Conservation (phyloP, 2,329 filamentous ascomycete genomes). For the Colletotrichum navitas region DNA sequence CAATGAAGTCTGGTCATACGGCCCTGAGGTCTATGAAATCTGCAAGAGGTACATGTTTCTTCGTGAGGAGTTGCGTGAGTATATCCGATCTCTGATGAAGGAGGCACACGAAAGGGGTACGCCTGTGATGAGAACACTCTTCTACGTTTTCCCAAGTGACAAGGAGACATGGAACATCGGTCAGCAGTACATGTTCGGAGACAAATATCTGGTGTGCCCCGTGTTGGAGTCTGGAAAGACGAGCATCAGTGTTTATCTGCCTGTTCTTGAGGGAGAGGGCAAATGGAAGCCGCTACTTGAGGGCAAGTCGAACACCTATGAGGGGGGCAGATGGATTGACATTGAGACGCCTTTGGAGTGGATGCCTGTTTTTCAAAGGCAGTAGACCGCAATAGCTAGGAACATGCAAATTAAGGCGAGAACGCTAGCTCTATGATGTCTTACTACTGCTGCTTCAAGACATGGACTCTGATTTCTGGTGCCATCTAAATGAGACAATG, state of each 20-base stretch:
- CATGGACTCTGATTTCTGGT: neutral
- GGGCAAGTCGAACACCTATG: slow-evolving; percentile 17
- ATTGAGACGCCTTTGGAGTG: slow-evolving; percentile 41
- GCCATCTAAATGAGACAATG: neutral
- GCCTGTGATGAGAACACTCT: slow-evolving; percentile 72
- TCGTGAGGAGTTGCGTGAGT: slow-evolving; percentile 69
- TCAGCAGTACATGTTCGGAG: slow-evolving; percentile 74
- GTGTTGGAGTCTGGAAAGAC: slow-evolving; percentile 63
- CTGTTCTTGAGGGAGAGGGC: slow-evolving; percentile 45
- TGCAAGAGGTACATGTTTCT: slow-evolving; percentile 70
- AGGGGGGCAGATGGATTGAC: slow-evolving; percentile 38
- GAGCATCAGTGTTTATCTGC: slow-evolving; percentile 65
- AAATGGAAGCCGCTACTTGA: slow-evolving; percentile 38
- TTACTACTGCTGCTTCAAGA: neutral
- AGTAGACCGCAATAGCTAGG: neutral
- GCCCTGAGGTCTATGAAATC: slow-evolving; percentile 69
- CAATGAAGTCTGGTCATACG: slow-evolving; percentile 77
- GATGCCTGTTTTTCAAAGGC: slow-evolving; percentile 42
- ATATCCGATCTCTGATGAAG: slow-evolving; percentile 69
- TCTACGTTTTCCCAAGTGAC: slow-evolving; percentile 74
- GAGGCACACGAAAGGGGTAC: slow-evolving; percentile 70
- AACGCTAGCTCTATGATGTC: neutral
- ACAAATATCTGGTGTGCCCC: slow-evolving; percentile 69
- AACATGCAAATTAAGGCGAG: neutral
- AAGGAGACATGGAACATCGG: slow-evolving; percentile 66